Base-by-base conservation (phyloP, 2,329 filamentous ascomycete genomes). In the Bimuria novae-zelandiae region DNA sequence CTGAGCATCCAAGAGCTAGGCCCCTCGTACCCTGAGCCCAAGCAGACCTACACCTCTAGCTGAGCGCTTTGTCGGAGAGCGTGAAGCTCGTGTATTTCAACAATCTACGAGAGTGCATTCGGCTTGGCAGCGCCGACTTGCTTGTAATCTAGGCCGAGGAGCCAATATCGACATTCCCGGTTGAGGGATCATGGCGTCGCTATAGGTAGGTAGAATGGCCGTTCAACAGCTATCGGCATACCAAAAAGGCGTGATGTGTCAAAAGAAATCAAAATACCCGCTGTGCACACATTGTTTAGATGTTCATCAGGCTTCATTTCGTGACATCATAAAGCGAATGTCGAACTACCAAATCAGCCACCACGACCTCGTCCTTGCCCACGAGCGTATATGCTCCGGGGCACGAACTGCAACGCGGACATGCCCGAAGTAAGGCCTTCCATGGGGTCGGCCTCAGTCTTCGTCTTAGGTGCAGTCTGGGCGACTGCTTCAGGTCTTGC, bases 1-100 rank as follows among this genome's bases (percentile, higher is more conserved):
- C 82, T 96, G 69, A 94, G 92, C 82, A 93, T 99, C 75, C 88
- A 93, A 80, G 92, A 97, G 79, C 82, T 97, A 67, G 94, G 94
- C 68, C 92, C 93, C 78, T 94, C 92, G 89, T 97, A 88, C 27
- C 74, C 74, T 16, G 65, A 60, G 54, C 73, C 74, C 27, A 75
- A 73, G 63, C 74, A 76, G 64, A 72, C 71, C 33, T 76, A 76
- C 65, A 61, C 67, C 49, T 57, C 60, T 29, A 69, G 65, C 57
- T 75, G 73, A 67, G 55, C 64, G 59, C 54, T 51, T 35, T 51
- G 57, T 51, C 41, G 49, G 51, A 33, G 69, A 71, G 70, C 65
- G 63, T 60, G 51, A 62, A 59, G 71, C 67, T 73, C 69, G 70
- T 71, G 67, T 67, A 70, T 72, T 71, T 71, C 69, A 72, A 72